phyloP scores from a whole-genome alignment of 2,329 filamentous ascomycete genomes.

The Oidium heveae region DNA sequence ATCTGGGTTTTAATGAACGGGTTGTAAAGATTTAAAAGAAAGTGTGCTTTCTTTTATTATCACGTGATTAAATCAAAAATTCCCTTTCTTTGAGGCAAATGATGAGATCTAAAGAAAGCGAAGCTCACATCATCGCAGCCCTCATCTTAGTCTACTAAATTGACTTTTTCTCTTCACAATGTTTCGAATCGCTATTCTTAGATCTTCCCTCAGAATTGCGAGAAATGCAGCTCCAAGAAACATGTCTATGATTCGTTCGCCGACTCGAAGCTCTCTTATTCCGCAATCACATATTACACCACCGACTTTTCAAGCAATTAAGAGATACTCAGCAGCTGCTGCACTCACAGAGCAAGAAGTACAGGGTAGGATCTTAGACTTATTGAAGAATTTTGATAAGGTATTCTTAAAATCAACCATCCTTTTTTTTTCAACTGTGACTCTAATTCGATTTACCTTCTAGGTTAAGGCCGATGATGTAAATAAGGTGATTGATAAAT shows the following conservation, averaged over 20 bases:
- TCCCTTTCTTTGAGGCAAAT: no score
- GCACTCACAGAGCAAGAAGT: conserved; percentile 64
- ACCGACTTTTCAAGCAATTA: conserved; percentile 39
- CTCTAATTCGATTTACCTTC: no score
- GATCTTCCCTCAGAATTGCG: conserved; percentile 34
- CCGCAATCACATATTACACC: conserved; percentile 36
- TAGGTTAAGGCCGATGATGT: conserved; percentile 32
- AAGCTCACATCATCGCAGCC: no score
- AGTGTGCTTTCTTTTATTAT: no score
- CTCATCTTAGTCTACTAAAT: no score
- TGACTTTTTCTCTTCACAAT: conserved; percentile 22
- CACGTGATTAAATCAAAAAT: no score
- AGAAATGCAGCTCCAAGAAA: conserved; percentile 24
- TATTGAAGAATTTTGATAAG: conserved; percentile 96
- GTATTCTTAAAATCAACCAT: conserved; percentile 18
- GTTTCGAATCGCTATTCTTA: conserved; percentile 73
- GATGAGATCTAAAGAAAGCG: no score
- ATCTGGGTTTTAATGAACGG: no score
- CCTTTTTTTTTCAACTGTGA: no score
- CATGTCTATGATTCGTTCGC: conserved; percentile 31
- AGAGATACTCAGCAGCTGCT: conserved; percentile 68
- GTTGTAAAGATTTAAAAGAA: no score
- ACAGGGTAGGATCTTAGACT: conserved; percentile 72
- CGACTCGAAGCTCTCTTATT: conserved; percentile 31
- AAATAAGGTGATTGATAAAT: conserved; percentile 25